Evolutionary conservation across 108 stramenopile genomes (phyloP).

Genomic region (Cyclotella choctawhatcheeana): DNA sequence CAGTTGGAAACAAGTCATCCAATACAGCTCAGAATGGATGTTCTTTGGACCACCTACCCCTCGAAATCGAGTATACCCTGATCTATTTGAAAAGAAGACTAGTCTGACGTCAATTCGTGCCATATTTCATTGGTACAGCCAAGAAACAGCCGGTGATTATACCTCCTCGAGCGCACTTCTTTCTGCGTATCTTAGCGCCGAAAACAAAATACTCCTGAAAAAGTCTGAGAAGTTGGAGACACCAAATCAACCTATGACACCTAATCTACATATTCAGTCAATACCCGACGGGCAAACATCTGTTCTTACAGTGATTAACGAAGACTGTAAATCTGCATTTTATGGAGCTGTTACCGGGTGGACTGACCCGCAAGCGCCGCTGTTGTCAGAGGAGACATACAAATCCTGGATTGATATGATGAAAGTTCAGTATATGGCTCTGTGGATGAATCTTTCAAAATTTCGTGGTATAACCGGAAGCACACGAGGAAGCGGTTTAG

Average conservation of each 20-base stretch:
- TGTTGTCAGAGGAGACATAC: neutral
- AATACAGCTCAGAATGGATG: neutral
- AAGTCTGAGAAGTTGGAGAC: neutral
- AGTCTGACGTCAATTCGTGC: neutral
- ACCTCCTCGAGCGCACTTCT: neutral
- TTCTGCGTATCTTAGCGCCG: neutral
- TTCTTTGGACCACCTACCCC: neutral
- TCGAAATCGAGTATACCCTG: neutral
- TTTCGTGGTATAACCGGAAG: neutral
- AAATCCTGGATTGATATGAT: neutral
- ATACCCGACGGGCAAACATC: neutral
- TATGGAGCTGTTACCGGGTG: neutral
- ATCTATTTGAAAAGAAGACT: neutral
- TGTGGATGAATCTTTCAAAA: neutral
- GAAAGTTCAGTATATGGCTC: neutral
- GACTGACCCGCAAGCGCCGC: neutral
- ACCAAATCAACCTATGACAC: neutral
- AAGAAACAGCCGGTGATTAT: neutral
- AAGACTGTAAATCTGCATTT: neutral
- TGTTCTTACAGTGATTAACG: neutral
- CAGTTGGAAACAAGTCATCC: neutral
- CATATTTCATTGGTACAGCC: neutral
- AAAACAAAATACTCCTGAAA: neutral
- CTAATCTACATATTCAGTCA: neutral
- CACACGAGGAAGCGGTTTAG: neutral